phyloP scores from a whole-genome alignment of 1,139 yeast genomes.

The Lodderomyces orthopsilosis region DNA sequence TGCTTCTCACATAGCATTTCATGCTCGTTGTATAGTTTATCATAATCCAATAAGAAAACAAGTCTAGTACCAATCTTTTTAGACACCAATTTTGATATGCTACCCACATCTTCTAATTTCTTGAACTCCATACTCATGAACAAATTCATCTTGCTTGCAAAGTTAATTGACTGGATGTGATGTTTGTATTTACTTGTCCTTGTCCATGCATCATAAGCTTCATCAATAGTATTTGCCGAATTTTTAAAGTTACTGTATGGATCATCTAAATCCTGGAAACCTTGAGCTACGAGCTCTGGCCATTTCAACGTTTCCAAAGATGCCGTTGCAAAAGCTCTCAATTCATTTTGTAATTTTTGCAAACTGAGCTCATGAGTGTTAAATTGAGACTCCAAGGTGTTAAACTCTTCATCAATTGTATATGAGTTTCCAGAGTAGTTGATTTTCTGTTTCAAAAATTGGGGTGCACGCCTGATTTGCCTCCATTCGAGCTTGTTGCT shows the following conservation, averaged over 20 bases:
- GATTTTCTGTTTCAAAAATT: constrained; percentile 29
- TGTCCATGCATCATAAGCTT: constrained; percentile 13
- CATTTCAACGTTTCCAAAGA: constrained; percentile 15
- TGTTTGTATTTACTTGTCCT: constrained; percentile 11
- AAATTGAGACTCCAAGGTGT: constrained; percentile 20
- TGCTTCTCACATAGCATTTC: constrained; percentile 25
- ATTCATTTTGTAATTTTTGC: constrained; percentile 3
- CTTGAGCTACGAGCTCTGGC: constrained; percentile 19
- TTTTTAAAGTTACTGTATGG: constrained; percentile 22
- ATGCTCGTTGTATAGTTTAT: constrained; percentile 24
- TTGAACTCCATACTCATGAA: constrained; percentile 6
- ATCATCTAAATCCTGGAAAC: constrained; percentile 24
- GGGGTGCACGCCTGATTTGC: constrained; percentile 29
- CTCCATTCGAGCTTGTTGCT: constrained; percentile 25
- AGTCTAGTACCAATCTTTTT: constrained; percentile 28
- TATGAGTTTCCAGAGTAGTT: constrained; percentile 24
- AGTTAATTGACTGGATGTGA: constrained; percentile 6
- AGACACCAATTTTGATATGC: constrained; percentile 25
- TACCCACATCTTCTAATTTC: constrained; percentile 16
- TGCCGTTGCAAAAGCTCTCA: constrained; percentile 14
- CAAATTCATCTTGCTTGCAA: constrained; percentile 8
- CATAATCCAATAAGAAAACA: constrained; percentile 35
- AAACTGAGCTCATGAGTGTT: constrained; percentile 5
- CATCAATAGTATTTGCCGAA: constrained; percentile 7
- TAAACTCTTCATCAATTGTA: constrained; percentile 41